Evolutionary conservation across 2,329 filamentous ascomycete species (phyloP), one percentile per base, ranked within the genome.

Genomic region (Pseudogymnoascus sp.): DNA sequence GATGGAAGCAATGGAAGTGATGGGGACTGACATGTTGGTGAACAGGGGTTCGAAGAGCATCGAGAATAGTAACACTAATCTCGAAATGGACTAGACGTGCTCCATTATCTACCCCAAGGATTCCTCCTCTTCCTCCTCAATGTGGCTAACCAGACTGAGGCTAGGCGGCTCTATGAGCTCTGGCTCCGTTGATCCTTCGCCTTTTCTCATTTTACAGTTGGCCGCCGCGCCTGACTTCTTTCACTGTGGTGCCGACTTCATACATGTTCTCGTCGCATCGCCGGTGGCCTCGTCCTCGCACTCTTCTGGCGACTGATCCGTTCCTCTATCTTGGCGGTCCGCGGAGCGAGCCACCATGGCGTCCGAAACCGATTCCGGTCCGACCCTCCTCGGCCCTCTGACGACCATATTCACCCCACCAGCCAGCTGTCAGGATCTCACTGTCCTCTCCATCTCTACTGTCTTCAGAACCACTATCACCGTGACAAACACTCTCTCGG

Each of bases 321-420:
- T 30, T 50, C n/a, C 14, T 50, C 43, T 7, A 30, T 11, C 43
- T 30, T 18, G 22, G 43, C 43, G 25, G 43, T 11, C 43, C 25
- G 43, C n/a, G 43, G 18, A 14, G 25, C 43, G 25, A 50, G 43
- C 25, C 43, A 30, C n/a, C 25, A 50, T 50, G 43, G 43, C 25
- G 25, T 50, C 25, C 43, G 14, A 12, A 7, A 25, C 18, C 22
- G 25, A 50, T 16, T 50, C 43, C n/a, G 43, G n/a, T 9, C n/a
- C 30, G 8, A 50, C 43, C 43, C 43, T 11, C 35, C 61, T 63
- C 12, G 63, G 63, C 2, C 41, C 64, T 22, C 36, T 66, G 9
- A 66, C 60, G 4, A 60, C 61, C 20, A 62, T 65, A 12, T 66
- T 59, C 30, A 62, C 50, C 9, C 63, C 64, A 6, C 64, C 64